phyloP scores from a whole-genome alignment of 306 rosid genomes.

The Phaseolus lunatus region DNA sequence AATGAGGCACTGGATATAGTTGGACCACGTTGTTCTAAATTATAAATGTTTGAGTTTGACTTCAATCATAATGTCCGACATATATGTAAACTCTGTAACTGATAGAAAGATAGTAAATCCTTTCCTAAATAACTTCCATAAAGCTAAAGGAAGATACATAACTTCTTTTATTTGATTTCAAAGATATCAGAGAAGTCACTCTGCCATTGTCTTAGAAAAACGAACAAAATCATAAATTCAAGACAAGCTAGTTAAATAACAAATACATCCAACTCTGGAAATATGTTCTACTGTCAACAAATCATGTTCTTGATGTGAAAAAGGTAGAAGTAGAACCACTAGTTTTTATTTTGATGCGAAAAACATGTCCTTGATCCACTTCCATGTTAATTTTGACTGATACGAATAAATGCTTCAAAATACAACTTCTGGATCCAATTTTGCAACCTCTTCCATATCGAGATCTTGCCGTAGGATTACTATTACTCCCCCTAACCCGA shows the following conservation, averaged over 20 bases:
- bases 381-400: not conserved
- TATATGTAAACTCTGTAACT: not conserved
- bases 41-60: not conserved
- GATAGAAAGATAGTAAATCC: not conserved
- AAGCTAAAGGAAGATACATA: not conserved
- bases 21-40: not conserved
- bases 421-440: not conserved
- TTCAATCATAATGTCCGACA: conserved; percentile 6
- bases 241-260: not conserved
- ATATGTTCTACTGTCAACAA: not conserved
- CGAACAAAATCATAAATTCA: not conserved
- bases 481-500: conserved; percentile 7
- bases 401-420: conserved; percentile 2
- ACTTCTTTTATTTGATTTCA: not conserved
- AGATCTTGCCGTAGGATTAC: not conserved
- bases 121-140: not conserved
- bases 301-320: not conserved
- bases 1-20: not conserved
- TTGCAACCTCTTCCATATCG: not conserved
- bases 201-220: not conserved
- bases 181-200: not conserved
- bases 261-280: not conserved
- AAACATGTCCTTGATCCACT: not conserved
- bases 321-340: not conserved
- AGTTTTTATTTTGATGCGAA: not conserved